A percentile compares a stretch with the other conserved stretches of the same genome.
Conservation (phyloP, 1,284 basidiomycete species). For the Rhodotorula glutinis region DNA sequence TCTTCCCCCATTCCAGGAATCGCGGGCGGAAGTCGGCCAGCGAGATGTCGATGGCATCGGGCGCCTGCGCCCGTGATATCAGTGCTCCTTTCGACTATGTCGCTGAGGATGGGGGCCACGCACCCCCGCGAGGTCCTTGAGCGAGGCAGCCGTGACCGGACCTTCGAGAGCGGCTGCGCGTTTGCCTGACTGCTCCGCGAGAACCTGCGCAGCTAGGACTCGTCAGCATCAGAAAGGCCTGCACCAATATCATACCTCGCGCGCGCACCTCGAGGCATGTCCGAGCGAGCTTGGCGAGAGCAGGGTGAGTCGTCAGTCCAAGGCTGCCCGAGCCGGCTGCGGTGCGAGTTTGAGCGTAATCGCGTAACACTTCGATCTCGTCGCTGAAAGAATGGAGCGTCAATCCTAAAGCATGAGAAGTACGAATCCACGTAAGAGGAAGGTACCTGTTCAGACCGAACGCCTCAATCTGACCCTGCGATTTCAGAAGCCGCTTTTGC, state of each 20-base stretch:
- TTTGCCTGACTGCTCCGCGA: background rate
- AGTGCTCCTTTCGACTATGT: too few species aligned
- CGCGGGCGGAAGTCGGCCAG: conserved; percentile 25
- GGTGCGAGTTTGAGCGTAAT: background rate
- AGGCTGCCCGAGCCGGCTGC: background rate
- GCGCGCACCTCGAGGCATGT: conserved; percentile 4
- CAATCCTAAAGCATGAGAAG: too few species aligned
- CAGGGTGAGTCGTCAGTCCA: conserved; percentile 16
- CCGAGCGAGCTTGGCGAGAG: conserved; percentile 11
- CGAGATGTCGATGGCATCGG: background rate
- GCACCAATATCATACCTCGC: too few species aligned
- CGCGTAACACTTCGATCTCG: conserved; percentile 2
- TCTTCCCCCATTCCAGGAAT: conserved; percentile 19
- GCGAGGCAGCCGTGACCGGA: background rate
- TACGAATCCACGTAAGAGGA: too few species aligned
- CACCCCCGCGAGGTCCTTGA: conserved; percentile 16
- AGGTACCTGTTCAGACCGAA: conserved; percentile 11
- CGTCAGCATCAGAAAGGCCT: background rate
- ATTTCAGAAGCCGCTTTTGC: conserved; percentile 12
- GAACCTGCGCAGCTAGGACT: background rate
- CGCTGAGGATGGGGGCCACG: background rate
- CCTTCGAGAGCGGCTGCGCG: background rate
- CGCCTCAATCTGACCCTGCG: background rate
- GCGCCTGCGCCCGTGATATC: background rate
- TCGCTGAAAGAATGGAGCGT: too few species aligned